Base-by-base conservation (phyloP, 106 monocot genomes). In the Dioscorea zingiberensis region DNA sequence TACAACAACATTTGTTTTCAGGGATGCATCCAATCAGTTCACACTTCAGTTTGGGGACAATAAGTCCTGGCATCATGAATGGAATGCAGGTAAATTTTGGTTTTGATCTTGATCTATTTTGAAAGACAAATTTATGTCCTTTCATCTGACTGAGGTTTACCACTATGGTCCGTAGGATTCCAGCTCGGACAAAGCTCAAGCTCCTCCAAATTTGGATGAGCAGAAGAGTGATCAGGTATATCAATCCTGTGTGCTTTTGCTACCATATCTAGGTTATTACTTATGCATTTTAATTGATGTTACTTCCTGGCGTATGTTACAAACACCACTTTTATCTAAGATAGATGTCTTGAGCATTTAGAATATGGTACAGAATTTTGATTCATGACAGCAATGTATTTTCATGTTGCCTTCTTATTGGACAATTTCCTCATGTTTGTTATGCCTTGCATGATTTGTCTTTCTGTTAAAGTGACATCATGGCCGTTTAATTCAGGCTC, bases 191-290 rank as follows among this genome's bases (percentile, higher is more conserved):
- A n/a, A 21, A 91, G 73, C 67, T 84, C 84, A n/a, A 25, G 95
- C 95, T 21, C 95, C 95, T 25, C 95, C 95, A 29, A 97, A 97
- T 76, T 68, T 97, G 22, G 91, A 91, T 63, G 95, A 97, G 59
- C 95, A 89, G 78, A 93, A 89, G 66, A 61, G 60, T 21, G 85
- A 83, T 49, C 86, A 88, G 87, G 87, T 88, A 24, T 62, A 47
- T 54, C 51, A 61, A 14, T 49, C 2, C 3, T 49, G 49, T 16
- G 49, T 70, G 25, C 25, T 16, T 48, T 16, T 6, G 19, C 63
- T 3, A 54, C 54, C 8, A 19, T 65, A 11, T 27, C 10, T 21
- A 29, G 48, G 25, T 26, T 60, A 44, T 13, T 38, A 25, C 30
- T 45, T 56, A n/a, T 38, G 4, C 4, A 8, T 10, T 38, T 38